Percentiles rank a stretch among this genome's conserved stretches.
Evolutionary conservation across 2,329 filamentous ascomycete species (phyloP).

Genomic region (Aureobasidium sp.): DNA sequence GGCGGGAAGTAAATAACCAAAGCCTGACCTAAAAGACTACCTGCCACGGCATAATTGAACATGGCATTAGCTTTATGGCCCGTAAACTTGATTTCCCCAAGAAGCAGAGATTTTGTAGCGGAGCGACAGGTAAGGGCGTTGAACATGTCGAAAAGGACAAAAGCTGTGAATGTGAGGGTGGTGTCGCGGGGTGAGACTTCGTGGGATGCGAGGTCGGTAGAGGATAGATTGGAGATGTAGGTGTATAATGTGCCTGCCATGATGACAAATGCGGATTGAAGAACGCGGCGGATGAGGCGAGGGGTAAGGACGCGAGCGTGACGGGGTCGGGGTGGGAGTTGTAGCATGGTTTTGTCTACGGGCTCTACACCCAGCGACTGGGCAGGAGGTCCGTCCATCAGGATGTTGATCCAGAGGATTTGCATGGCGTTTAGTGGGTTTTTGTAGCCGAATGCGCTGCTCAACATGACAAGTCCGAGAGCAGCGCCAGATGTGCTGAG

Average conservation of each 20-base stretch:
- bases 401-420: conserved; percentile 99
- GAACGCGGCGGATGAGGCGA: conserved; percentile 72
- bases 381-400: conserved; percentile 97
- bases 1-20: conserved; percentile 93
- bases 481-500: conserved; percentile 94
- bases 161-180: conserved; percentile 98
- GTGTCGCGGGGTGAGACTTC: conserved; percentile 87
- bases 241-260: conserved; percentile 87
- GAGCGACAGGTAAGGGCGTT: conserved; percentile 91
- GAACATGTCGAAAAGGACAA: conserved; percentile 99
- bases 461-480: conserved; percentile 82
- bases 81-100: conserved; percentile 61
- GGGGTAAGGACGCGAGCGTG: conserved; percentile 87
- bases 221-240: conserved; percentile 85
- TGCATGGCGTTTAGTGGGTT: conserved; percentile 98
- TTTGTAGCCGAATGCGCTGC: conserved; percentile 86
- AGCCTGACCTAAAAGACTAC: conserved; percentile 77
- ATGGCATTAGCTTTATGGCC: conserved; percentile 79
- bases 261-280: conserved; percentile 82
- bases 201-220: conserved; percentile 51
- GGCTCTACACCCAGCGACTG: conserved; percentile 94
- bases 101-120: conserved; percentile 79
- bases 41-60: conserved; percentile 91
- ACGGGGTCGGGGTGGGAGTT: conserved; percentile 75
- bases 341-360: conserved; percentile 92